Evolutionary conservation across 2,329 filamentous ascomycete species (phyloP).

Genomic region (Arthrobotrys entomopaga): DNA sequence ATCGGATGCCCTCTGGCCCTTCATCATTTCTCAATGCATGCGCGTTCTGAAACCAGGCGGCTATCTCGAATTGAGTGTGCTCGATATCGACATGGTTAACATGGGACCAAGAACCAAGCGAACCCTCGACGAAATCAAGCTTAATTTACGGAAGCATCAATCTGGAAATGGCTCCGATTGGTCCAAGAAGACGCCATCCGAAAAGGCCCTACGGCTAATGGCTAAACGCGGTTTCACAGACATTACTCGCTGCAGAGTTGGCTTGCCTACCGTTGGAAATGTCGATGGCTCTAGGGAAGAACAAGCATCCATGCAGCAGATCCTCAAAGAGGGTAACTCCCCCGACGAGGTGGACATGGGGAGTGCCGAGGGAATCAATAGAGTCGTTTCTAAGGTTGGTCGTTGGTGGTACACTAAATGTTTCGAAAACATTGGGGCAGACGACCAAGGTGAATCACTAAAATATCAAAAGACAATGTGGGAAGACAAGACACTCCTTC

Average conservation of each 20-base stretch:
- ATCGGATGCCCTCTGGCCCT: slow-evolving; percentile 74
- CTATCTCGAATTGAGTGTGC: slow-evolving; percentile 79
- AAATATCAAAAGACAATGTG: slow-evolving; percentile 75
- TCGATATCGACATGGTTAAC: slow-evolving; percentile 83
- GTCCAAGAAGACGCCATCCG: slow-evolving; percentile 63
- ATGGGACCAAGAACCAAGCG: slow-evolving; percentile 79
- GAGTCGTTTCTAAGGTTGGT: slow-evolving; percentile 89
- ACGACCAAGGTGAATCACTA: slow-evolving; percentile 65
- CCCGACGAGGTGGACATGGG: slow-evolving; percentile 62
- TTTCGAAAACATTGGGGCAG: slow-evolving; percentile 74
- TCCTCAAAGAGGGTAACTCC: slow-evolving; percentile 56
- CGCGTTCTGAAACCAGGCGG: slow-evolving; percentile 81
- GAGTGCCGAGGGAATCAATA: slow-evolving; percentile 77
- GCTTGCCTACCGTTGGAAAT: slow-evolving; percentile 72
- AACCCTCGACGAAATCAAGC: slow-evolving; percentile 76
- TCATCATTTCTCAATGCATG: slow-evolving; percentile 78
- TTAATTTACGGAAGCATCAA: slow-evolving; percentile 71
- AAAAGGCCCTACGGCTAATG: slow-evolving; percentile 72
- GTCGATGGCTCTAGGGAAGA: slow-evolving; percentile 64
- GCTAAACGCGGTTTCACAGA: slow-evolving; percentile 76
- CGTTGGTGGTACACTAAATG: slow-evolving; percentile 97
- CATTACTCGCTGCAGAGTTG: slow-evolving; percentile 79
- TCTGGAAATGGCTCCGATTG: slow-evolving; percentile 68
- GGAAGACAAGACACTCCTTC: slow-evolving; percentile 77
- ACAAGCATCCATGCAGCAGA: slow-evolving; percentile 53